Conservation (phyloP, 768 basidiomycete genomes). For the Termitomyces sp. region DNA sequence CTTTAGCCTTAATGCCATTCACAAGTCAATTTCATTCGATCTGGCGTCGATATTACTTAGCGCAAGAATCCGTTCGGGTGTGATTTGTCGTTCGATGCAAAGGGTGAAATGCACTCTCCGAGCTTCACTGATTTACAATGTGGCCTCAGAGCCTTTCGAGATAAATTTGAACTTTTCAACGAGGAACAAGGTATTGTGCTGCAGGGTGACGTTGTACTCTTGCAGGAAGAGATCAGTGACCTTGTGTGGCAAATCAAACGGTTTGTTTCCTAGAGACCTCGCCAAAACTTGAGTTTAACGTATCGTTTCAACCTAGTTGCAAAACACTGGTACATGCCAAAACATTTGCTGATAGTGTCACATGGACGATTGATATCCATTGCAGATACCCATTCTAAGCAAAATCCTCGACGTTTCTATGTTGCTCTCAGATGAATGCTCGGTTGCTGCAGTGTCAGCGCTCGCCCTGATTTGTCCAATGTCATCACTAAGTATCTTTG, state of each 20-base stretch:
- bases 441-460: background rate
- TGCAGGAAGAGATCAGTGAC: slow-evolving; percentile 7
- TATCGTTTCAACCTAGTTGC: background rate
- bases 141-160: slow-evolving; percentile 3
- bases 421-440: background rate
- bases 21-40: background rate
- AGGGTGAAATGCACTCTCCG: background rate
- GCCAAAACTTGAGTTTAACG: background rate
- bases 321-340: slow-evolving; percentile 1
- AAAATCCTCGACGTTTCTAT: background rate
- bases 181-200: slow-evolving; percentile 6
- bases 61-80: slow-evolving; percentile 2
- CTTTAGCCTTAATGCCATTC: background rate
- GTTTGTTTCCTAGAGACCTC: background rate
- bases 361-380: background rate
- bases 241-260: slow-evolving; percentile 7
- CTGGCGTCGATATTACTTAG: background rate
- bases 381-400: background rate
- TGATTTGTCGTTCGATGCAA: background rate
- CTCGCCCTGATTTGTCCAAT: background rate
- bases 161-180: slow-evolving; percentile 6
- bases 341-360: background rate
- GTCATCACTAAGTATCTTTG: background rate
- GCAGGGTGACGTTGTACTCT: background rate
- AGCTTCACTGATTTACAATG: slow-evolving; percentile 5